Conservation (phyloP, 1,284 basidiomycete genomes). For the Cryptococcus sp. region DNA sequence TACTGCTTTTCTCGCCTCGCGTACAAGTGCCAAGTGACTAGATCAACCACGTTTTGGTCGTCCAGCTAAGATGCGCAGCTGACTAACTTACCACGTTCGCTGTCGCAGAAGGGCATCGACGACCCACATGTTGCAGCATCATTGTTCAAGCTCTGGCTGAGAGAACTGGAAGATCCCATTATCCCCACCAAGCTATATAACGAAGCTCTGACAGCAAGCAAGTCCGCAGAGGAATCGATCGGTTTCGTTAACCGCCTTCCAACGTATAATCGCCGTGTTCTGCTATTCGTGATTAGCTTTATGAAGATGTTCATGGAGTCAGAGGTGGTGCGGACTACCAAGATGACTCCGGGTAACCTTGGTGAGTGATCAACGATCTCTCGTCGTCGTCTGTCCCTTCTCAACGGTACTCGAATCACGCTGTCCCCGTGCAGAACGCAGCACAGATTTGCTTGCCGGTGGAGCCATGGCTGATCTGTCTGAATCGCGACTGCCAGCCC, state of each 20-base stretch:
- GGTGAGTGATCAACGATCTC: conserved; percentile 27
- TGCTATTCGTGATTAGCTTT: conserved; percentile 84
- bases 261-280: conserved; percentile 76
- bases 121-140: conserved; percentile 86
- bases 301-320: conserved; percentile 82
- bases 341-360: conserved; percentile 67
- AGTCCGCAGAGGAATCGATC: conserved; percentile 68
- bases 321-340: conserved; percentile 68
- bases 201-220: conserved; percentile 62
- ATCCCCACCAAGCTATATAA: conserved; percentile 73
- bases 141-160: conserved; percentile 85
- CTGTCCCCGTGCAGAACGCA: background rate
- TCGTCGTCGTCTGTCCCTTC: background rate
- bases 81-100: background rate
- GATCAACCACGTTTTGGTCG: background rate
- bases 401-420: background rate
- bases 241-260: conserved; percentile 74
- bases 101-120: conserved; percentile 62
- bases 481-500: conserved; percentile 63
- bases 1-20: no score
- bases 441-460: background rate
- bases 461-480: background rate
- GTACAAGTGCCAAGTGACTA: no score
- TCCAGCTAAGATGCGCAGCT: background rate
- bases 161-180: conserved; percentile 83